Conservation (phyloP, 2,329 filamentous ascomycete species). For the Paracoccidioides lutzii region DNA sequence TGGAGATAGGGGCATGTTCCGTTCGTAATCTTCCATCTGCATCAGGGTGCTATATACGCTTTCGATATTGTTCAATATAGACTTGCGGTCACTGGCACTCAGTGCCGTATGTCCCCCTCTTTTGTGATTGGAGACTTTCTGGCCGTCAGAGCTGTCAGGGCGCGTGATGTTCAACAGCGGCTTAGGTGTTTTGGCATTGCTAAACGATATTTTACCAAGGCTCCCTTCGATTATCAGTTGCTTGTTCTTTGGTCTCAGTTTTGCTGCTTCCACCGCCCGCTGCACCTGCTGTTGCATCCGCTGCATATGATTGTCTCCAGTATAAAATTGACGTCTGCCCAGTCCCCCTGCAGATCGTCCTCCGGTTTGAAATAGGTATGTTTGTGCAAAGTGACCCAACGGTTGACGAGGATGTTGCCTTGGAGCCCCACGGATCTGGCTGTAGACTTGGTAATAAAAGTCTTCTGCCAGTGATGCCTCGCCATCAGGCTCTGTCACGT, state of each 20-base stretch:
- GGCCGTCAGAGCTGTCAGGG: constrained; percentile 52
- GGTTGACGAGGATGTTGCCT: constrained; percentile 87
- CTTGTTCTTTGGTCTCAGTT: constrained; percentile 94
- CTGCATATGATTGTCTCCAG: constrained; percentile 93
- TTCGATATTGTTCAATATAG: constrained; percentile 75
- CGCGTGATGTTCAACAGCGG: constrained; percentile 92
- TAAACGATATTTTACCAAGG: constrained; percentile 95
- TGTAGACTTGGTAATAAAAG: constrained; percentile 97
- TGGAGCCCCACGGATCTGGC: constrained; percentile 79
- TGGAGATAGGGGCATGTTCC: constrained; percentile 58
- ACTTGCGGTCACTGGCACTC: constrained; percentile 64
- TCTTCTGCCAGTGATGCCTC: constrained; percentile 80
- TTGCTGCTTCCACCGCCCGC: constrained; percentile 89
- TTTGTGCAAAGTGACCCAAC: constrained; percentile 91
- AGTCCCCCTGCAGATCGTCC: constrained; percentile 58
- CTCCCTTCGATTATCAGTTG: constrained; percentile 93
- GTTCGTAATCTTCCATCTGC: constrained; percentile 86
- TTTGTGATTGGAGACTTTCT: constrained; percentile 33
- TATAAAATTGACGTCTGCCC: constrained; percentile 59
- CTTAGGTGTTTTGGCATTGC: constrained; percentile 94
- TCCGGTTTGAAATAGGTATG: constrained; percentile 90
- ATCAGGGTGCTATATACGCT: constrained; percentile 77
- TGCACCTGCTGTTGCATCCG: constrained; percentile 99
- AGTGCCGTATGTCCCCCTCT: constrained; percentile 35
- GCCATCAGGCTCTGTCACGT: constrained; percentile 62